A percentile compares a stretch with the other conserved stretches of the same genome.
phyloP scores from a whole-genome alignment of 345 rosid genomes.

The Acer yangbiense region DNA sequence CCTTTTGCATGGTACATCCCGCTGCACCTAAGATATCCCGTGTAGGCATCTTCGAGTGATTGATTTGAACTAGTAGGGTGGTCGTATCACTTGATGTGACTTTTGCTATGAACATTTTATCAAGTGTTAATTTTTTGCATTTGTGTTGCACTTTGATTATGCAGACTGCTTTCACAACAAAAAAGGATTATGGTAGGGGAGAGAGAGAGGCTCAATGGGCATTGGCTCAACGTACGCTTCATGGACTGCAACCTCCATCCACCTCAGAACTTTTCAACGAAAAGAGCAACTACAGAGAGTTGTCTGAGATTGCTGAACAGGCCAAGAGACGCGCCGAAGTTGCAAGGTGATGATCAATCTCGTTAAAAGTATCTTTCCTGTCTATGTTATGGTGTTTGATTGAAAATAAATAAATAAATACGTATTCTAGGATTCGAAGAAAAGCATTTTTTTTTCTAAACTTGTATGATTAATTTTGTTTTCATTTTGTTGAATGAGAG shows the following conservation, averaged over 20 bases:
- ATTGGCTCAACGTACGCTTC: constrained; percentile 79
- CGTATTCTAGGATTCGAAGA: too few species aligned
- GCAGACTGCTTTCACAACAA: constrained; percentile 91
- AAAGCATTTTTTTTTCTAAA: not conserved
- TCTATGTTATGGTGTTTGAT: too few species aligned
- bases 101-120: not conserved
- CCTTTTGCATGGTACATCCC: not conserved
- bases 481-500: not conserved
- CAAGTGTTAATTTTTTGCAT: not conserved
- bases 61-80: too few species aligned
- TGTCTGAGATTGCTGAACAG: constrained; percentile 86
- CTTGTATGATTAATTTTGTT: not conserved
- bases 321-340: constrained; percentile 93
- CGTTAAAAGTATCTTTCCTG: too few species aligned
- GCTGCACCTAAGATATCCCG: too few species aligned
- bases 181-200: constrained; percentile 82
- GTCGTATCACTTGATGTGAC: too few species aligned
- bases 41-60: too few species aligned
- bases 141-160: not conserved
- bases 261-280: constrained; percentile 52
- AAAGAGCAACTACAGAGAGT: constrained; percentile 63
- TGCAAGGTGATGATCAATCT: constrained; percentile 52
- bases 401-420: too few species aligned
- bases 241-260: constrained; percentile 66
- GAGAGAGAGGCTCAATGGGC: constrained; percentile 97